These are phyloP conservation scores for Linnemannia hyalina DNA, from an alignment of 192 early-diverging fungal species.

Conservation along the genomic window DNA sequence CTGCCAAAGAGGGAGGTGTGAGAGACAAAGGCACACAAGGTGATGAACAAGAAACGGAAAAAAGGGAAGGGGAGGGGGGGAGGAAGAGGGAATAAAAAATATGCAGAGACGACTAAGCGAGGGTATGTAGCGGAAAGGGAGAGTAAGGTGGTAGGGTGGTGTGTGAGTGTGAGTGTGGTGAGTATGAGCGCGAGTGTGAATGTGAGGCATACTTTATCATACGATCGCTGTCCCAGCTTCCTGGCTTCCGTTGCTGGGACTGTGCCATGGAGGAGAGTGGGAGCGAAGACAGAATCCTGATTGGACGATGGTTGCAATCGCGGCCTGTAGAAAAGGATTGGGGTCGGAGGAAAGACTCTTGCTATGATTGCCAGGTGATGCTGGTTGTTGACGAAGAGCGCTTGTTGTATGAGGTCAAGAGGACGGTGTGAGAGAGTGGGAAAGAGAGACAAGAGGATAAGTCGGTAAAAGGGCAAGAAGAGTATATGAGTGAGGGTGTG, in stretches of 20 bases:
- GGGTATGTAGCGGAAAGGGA: neutral
- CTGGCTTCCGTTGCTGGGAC: slow-evolving; percentile 57
- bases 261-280: slow-evolving; percentile 51
- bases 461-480: too few species aligned
- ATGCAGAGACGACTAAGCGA: neutral
- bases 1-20: neutral
- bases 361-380: neutral
- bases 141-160: neutral
- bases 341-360: neutral
- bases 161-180: neutral
- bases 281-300: slow-evolving; percentile 43
- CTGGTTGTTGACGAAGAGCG: neutral
- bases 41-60: neutral
- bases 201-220: slow-evolving; percentile 46
- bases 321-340: neutral
- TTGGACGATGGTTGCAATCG: slow-evolving; percentile 12
- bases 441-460: too few species aligned
- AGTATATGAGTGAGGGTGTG: too few species aligned
- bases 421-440: too few species aligned
- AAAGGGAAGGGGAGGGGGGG: neutral
- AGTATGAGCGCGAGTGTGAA: neutral
- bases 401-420: too few species aligned
- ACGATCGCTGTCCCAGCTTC: slow-evolving; percentile 56
- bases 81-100: neutral
- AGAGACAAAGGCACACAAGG: neutral